phyloP scores from a whole-genome alignment of 140 eudicot species.

The Cichorium intybus region DNA sequence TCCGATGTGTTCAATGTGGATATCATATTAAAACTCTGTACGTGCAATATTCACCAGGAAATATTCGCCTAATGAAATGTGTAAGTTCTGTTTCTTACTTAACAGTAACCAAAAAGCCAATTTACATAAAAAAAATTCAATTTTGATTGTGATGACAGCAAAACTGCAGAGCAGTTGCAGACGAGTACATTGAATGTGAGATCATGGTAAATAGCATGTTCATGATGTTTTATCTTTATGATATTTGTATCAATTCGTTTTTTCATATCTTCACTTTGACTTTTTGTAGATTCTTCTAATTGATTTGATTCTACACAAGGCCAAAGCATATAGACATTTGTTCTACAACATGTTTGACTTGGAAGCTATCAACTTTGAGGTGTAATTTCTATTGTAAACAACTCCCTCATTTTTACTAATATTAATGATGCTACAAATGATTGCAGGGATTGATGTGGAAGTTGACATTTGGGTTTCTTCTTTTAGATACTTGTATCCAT shows the following conservation, averaged over 20 bases:
- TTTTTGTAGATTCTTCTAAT: conserved; percentile 58
- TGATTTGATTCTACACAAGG: conserved; percentile 87
- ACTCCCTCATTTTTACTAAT: neutral
- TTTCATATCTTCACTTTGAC: neutral
- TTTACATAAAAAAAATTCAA: neutral
- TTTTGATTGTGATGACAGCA: conserved; percentile 34
- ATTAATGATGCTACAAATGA: too few relatives aligned
- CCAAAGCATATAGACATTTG: conserved; percentile 79
- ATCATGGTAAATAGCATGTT: conserved; percentile 83
- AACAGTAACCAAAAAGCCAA: neutral
- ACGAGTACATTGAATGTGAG: conserved; percentile 96
- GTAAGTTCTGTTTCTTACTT: conserved; percentile 27
- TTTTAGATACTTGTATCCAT: conserved; percentile 82
- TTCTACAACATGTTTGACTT: conserved; percentile 67
- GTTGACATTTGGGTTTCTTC: conserved; percentile 45
- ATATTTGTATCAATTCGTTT: neutral
- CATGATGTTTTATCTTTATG: neutral
- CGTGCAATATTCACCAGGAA: conserved; percentile 91
- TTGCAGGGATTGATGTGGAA: conserved; percentile 68
- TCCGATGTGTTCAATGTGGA: too few relatives aligned
- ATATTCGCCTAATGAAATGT: conserved; percentile 87
- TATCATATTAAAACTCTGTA: conserved; percentile 53
- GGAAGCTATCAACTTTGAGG: conserved; percentile 48
- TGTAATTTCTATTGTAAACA: conserved; percentile 11
- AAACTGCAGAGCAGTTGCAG: conserved; percentile 77